A percentile compares a stretch with the other conserved stretches of the same genome.
These are phyloP conservation scores for Naematelia aurantialba DNA, from an alignment of 768 basidiomycete species.

Conservation along the genomic window DNA sequence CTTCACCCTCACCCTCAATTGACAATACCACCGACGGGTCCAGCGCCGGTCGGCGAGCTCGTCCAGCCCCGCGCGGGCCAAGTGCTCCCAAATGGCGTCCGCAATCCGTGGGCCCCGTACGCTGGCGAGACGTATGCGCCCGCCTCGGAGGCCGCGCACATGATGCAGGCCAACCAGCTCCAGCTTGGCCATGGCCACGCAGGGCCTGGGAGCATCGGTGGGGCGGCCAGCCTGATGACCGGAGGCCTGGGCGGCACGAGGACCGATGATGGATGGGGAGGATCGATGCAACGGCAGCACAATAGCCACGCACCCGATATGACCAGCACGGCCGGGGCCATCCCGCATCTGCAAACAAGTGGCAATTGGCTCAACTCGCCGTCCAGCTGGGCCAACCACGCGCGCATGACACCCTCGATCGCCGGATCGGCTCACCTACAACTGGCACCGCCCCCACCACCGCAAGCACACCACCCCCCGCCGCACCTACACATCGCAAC, in stretches of 20 bases:
- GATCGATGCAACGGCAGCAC: conserved; percentile 26
- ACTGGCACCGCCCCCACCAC: not conserved
- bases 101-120: conserved; percentile 36
- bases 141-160: not conserved
- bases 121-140: conserved; percentile 29
- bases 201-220: not conserved
- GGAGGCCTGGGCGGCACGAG: conserved; percentile 11
- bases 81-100: conserved; percentile 27
- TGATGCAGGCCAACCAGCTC: conserved; percentile 7
- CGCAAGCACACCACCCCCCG: too few species aligned
- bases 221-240: not conserved
- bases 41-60: conserved; percentile 5
- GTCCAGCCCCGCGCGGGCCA: not conserved
- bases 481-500: too few species aligned
- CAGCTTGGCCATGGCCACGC: not conserved
- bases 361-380: conserved; percentile 15
- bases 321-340: conserved; percentile 23
- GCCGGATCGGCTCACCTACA: not conserved
- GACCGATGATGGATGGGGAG: conserved; percentile 37
- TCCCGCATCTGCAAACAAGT: not conserved
- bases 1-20: too few species aligned
- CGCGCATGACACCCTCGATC: conserved; percentile 15
- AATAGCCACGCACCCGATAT: conserved; percentile 28
- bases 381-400: conserved; percentile 25
- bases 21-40: conserved; percentile 10